Evolutionary conservation across 768 basidiomycete genomes (phyloP).

Genomic region (Lentinula boryana): DNA sequence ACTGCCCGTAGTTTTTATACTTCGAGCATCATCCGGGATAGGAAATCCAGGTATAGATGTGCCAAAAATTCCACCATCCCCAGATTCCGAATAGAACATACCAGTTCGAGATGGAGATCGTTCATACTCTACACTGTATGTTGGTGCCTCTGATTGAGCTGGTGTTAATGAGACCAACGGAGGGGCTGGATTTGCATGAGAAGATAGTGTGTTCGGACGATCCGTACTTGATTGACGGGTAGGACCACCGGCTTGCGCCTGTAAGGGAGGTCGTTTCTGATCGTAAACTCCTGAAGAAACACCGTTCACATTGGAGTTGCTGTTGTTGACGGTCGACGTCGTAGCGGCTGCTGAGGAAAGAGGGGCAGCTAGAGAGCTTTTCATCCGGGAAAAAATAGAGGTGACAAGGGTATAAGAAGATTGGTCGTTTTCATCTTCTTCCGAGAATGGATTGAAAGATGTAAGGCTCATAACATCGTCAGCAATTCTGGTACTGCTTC

Average conservation of each 20-base stretch:
- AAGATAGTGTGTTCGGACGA: conserved; percentile 51
- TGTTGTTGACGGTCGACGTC: conserved; percentile 23
- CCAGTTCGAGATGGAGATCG: conserved; percentile 48
- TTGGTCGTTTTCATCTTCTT: conserved; percentile 87
- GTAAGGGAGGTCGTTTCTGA: conserved; percentile 49
- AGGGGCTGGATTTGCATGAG: conserved; percentile 57
- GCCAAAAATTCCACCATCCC: conserved; percentile 54
- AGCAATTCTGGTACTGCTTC: conserved; percentile 52
- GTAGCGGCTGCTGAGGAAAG: conserved; percentile 45
- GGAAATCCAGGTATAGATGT: conserved; percentile 89
- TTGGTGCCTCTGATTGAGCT: conserved; percentile 72
- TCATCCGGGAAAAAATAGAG: conserved; percentile 75
- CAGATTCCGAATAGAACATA: conserved; percentile 44
- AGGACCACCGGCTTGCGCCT: conserved; percentile 42
- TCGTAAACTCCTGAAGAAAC: conserved; percentile 27
- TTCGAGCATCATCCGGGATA: conserved; percentile 85
- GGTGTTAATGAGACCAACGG: conserved; percentile 84
- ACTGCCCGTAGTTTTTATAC: conserved; percentile 66
- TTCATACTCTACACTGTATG: conserved; percentile 62
- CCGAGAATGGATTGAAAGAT: conserved; percentile 88
- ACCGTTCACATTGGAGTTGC: conserved; percentile 19
- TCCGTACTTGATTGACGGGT: conserved; percentile 44
- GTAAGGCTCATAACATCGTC: conserved; percentile 71
- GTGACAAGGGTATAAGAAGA: conserved; percentile 82
- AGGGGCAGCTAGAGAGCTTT: conserved; percentile 69